phyloP scores from a whole-genome alignment of 2,329 filamentous ascomycete species.

The Harringtonia lauricola region DNA sequence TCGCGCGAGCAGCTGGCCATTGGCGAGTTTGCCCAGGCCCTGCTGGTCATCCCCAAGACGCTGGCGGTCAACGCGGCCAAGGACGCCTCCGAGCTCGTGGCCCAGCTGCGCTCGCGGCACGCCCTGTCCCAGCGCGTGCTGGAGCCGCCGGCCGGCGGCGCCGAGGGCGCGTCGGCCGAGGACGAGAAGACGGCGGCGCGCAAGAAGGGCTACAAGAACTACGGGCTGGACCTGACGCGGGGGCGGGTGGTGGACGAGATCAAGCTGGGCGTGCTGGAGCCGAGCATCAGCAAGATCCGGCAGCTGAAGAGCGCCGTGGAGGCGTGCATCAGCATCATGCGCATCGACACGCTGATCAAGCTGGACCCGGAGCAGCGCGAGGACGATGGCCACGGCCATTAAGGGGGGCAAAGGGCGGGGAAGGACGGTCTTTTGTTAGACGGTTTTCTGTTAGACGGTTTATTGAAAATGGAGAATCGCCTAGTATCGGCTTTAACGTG shows the following conservation, averaged over 20 bases:
- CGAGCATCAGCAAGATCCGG: slow-evolving; percentile 95
- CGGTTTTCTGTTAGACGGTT: no score
- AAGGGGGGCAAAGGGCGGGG: slow-evolving; percentile 15
- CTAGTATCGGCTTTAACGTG: slow-evolving; percentile 14
- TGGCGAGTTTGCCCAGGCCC: slow-evolving; percentile 89
- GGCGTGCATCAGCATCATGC: slow-evolving; percentile 97
- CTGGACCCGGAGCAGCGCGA: slow-evolving; percentile 80
- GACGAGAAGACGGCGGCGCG: slow-evolving; percentile 83
- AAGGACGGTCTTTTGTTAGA: background rate
- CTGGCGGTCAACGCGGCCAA: slow-evolving; percentile 95
- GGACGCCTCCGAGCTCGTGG: slow-evolving; percentile 88
- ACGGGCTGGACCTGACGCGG: slow-evolving; percentile 80
- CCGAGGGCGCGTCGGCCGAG: slow-evolving; percentile 33
- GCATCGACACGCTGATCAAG: slow-evolving; percentile 97
- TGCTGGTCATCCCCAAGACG: slow-evolving; percentile 92
- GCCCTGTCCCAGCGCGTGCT: slow-evolving; percentile 86
- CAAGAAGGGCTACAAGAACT: slow-evolving; percentile 98
- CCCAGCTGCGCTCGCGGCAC: slow-evolving; percentile 88
- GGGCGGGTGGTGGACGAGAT: slow-evolving; percentile 89
- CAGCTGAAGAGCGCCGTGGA: slow-evolving; percentile 98
- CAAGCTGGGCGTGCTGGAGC: slow-evolving; percentile 91
- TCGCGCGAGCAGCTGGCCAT: slow-evolving; percentile 97
- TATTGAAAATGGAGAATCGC: slow-evolving; percentile 6
- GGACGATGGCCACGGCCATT: slow-evolving; percentile 83
- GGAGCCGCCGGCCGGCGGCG: slow-evolving; percentile 34